Evolutionary conservation across 1,284 basidiomycete genomes (phyloP).

Genomic region (Puccinia coronata): DNA sequence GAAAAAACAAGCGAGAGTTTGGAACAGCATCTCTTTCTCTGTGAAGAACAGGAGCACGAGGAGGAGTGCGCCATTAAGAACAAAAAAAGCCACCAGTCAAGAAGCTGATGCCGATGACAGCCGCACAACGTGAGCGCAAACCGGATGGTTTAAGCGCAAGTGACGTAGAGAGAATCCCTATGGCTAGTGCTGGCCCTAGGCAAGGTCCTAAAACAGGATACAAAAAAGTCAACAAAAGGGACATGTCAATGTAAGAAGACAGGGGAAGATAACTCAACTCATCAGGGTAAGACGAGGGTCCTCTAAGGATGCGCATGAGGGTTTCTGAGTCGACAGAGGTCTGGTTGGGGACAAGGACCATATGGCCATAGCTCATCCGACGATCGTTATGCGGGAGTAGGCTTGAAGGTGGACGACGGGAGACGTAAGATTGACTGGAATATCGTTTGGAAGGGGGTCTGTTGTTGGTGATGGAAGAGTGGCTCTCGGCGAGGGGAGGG

Average conservation of each 20-base stretch:
- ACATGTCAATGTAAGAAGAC: not conserved
- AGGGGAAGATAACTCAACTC: constrained; percentile 3
- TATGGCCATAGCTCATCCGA: not conserved
- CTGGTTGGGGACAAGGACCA: constrained; percentile 19
- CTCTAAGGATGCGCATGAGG: constrained; percentile 31
- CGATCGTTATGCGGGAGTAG: not conserved
- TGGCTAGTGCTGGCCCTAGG: not conserved
- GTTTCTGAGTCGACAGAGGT: not conserved
- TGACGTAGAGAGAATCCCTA: not conserved
- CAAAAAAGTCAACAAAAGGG: not conserved
- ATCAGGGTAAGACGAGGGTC: constrained; percentile 36
- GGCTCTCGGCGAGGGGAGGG: not conserved
- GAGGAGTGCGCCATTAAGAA: too few species aligned
- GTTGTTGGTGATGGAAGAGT: not conserved
- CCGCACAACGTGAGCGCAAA: too few species aligned
- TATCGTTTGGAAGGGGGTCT: not conserved
- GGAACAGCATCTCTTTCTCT: too few species aligned
- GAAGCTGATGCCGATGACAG: too few species aligned
- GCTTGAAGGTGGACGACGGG: not conserved
- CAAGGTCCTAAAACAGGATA: not conserved
- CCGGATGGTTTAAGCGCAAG: constrained; percentile 4
- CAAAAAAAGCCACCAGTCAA: too few species aligned
- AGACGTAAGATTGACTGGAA: not conserved
- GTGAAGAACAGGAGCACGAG: too few species aligned
- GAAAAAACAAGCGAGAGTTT: too few species aligned